Percentiles rank a stretch among this genome's conserved stretches.
phyloP scores from a whole-genome alignment of 176 grass and related monocot species.

The Oryza australiensis region DNA sequence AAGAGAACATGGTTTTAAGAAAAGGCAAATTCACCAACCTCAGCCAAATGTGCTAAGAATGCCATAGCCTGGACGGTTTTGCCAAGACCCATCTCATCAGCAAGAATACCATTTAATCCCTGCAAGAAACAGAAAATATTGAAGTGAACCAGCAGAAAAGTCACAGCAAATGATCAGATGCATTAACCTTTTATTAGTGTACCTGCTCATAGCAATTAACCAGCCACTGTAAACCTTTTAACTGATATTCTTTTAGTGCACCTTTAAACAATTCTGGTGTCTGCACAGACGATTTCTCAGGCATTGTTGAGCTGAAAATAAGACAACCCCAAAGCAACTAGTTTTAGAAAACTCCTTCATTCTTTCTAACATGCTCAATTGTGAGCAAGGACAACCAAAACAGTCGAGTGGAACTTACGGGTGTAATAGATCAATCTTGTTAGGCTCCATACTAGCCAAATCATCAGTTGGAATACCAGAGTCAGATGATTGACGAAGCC shows the following conservation, averaged over 20 bases:
- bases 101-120: constrained; percentile 99
- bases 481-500: constrained; percentile 62
- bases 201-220: constrained; percentile 99
- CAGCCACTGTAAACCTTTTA: constrained; percentile 98
- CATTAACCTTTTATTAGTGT: constrained; percentile 20
- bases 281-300: constrained; percentile 85
- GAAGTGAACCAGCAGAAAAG: not conserved
- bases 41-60: constrained; percentile 97
- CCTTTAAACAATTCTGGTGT: constrained; percentile 96
- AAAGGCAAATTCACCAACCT: constrained; percentile 61
- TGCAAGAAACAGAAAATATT: constrained; percentile 41
- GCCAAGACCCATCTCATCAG: constrained; percentile 99
- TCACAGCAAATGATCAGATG: constrained; percentile 13
- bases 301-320: constrained; percentile 95
- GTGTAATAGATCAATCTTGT: constrained; percentile 86
- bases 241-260: constrained; percentile 92
- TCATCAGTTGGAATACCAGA: constrained; percentile 53
- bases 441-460: constrained; percentile 56
- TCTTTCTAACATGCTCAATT: constrained; percentile 1
- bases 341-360: constrained; percentile 15
- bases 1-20: constrained; percentile 5
- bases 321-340: constrained; percentile 32
- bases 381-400: not conserved
- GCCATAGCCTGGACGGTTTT: constrained; percentile 99
- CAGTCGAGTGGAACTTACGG: constrained; percentile 72